Conservation (phyloP, 768 basidiomycete species). For the Solioccasus polychromus region DNA sequence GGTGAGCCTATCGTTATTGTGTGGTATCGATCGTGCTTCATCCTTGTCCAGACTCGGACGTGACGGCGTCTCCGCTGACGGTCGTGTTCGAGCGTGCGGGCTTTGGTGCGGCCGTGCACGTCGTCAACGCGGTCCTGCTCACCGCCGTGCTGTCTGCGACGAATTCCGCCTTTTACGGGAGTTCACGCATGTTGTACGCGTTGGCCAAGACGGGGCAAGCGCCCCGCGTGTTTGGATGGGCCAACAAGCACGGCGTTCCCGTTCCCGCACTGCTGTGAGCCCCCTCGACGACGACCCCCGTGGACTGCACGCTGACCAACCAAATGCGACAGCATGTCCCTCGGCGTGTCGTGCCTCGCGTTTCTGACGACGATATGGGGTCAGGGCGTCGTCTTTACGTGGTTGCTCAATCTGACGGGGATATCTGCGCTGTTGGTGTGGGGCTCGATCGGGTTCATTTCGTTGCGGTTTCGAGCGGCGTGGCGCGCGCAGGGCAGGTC, state of each 20-base stretch:
- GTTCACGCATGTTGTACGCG: conserved; percentile 56
- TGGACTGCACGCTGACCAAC: too few species aligned
- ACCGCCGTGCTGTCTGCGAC: conserved; percentile 65
- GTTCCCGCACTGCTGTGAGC: conserved; percentile 51
- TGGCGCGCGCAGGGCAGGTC: conserved; percentile 51
- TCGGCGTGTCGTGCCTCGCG: conserved; percentile 47
- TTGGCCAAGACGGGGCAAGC: conserved; percentile 67
- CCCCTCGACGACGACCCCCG: conserved; percentile 12
- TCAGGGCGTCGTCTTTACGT: conserved; percentile 50
- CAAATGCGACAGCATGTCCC: conserved; percentile 43
- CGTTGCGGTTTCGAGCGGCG: conserved; percentile 61
- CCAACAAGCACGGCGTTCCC: conserved; percentile 64
- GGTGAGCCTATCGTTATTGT: conserved; percentile 25
- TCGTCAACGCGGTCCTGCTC: conserved; percentile 66
- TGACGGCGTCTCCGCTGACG: conserved; percentile 59
- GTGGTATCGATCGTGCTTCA: background rate
- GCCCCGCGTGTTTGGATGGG: conserved; percentile 61
- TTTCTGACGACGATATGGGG: conserved; percentile 62
- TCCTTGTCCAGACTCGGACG: conserved; percentile 39
- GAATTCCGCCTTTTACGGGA: conserved; percentile 64
- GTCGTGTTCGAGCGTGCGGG: conserved; percentile 62
- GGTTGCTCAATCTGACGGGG: conserved; percentile 63
- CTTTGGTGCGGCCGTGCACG: conserved; percentile 57
- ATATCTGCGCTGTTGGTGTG: conserved; percentile 68
- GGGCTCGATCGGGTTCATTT: conserved; percentile 54